Evolutionary conservation across 169 alveolate genomes (phyloP).

Genomic region (Plasmodium cynomolgi): DNA sequence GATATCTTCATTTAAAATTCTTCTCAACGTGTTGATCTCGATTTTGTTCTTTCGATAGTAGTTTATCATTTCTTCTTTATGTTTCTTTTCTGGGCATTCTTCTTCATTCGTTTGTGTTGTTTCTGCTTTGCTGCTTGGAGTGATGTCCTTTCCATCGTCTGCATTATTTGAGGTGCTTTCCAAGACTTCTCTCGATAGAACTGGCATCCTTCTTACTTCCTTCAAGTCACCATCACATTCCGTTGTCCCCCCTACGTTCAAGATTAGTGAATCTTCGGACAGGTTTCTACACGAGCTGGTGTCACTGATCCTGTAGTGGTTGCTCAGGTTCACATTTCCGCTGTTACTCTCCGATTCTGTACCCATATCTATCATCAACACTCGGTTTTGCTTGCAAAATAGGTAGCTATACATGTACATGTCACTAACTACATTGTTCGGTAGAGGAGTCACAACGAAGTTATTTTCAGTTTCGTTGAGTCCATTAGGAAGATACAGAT

Average conservation of each 20-base stretch:
- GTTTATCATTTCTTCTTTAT: conserved; percentile 21
- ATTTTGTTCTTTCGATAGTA: conserved; percentile 14
- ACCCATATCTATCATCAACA: conserved; percentile 10
- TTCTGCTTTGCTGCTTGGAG: not conserved
- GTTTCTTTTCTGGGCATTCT: conserved; percentile 8
- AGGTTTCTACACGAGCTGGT: not conserved
- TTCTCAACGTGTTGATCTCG: conserved; percentile 19
- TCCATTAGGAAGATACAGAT: not conserved
- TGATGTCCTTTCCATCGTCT: not conserved
- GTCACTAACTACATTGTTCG: not conserved
- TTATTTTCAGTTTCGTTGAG: not conserved
- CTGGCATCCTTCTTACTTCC: not conserved
- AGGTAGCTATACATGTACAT: conserved; percentile 47
- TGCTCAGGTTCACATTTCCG: not conserved
- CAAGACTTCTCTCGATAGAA: not conserved
- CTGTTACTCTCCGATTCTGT: not conserved
- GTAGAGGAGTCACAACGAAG: not conserved
- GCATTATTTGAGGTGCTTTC: not conserved
- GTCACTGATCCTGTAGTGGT: not conserved
- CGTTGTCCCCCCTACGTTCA: not conserved
- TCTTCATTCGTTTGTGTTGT: not conserved
- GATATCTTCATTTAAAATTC: conserved; percentile 32
- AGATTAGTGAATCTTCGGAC: not conserved
- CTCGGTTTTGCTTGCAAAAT: conserved; percentile 44
- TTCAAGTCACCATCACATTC: not conserved